Percentiles rank a stretch among this genome's conserved stretches.
phyloP scores from a whole-genome alignment of 1,284 basidiomycete species.

The Trametes hirsuta region DNA sequence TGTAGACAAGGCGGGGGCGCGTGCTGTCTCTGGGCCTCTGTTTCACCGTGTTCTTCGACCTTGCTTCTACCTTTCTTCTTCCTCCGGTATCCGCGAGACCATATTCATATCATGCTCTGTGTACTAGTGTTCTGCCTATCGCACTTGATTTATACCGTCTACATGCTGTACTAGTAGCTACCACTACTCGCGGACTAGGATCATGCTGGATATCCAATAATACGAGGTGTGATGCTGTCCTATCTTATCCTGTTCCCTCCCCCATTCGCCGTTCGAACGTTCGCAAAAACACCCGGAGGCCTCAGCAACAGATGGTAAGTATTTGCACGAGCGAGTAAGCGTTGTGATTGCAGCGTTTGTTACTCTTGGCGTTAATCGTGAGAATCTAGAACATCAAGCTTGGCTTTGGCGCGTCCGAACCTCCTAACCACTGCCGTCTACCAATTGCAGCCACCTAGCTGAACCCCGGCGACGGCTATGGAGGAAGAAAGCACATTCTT shows the following conservation, averaged over 20 bases:
- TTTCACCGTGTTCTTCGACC: constrained; percentile 3
- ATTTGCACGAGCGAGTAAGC: no score
- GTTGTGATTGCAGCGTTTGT: no score
- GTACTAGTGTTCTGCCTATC: constrained; percentile 23
- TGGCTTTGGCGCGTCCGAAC: no score
- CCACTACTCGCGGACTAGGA: constrained; percentile 28
- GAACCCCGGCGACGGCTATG: constrained; percentile 10
- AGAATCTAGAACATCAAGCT: no score
- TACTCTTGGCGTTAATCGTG: no score
- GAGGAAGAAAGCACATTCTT: constrained; percentile 72
- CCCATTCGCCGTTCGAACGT: no score
- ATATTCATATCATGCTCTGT: constrained; percentile 22
- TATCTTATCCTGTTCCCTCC: neutral
- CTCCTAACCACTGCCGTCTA: neutral
- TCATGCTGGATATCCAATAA: constrained; percentile 23
- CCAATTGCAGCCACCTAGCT: neutral
- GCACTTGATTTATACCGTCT: constrained; percentile 27
- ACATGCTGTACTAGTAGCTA: constrained; percentile 30
- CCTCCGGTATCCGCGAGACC: constrained; percentile 7
- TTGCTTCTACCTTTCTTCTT: neutral
- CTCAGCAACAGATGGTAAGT: no score
- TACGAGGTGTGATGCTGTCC: constrained; percentile 11
- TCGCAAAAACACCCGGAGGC: no score
- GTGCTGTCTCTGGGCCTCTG: neutral
- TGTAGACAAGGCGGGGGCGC: constrained; percentile 42